Base-by-base conservation (phyloP, 441 rosid genomes). In the Capsella rubella region DNA sequence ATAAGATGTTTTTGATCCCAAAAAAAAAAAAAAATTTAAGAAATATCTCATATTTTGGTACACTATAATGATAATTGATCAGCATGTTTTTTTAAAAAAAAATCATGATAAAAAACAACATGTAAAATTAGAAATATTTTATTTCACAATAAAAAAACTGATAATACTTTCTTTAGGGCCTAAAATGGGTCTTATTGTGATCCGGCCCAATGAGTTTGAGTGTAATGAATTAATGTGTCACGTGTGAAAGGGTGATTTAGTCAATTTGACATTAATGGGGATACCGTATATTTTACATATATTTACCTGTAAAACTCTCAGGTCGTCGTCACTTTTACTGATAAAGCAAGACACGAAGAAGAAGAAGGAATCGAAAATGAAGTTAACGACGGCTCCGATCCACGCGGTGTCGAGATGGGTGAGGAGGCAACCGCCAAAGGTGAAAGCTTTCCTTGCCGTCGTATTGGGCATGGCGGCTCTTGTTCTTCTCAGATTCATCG, bases 391-490 rank as follows among this genome's bases (percentile, higher is more conserved):
- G 58, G 78, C 8, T 73, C 85, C 78, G 75, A 89, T 94, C 85
- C 86, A 86, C 76, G 89, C 82, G 66, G 81, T 89, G 54, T 78
- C 84, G 52, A 78, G 87, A 80, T 91, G 99, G 99, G 88, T 90
- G 56, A 82, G 87, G 69, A 88, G 92, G 31, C 97, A 94, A 73
- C 97, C 97, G 3, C 96, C 97, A 27, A 94, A 94, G 82, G 95
- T 92, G 71, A 94, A 94, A 81, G 92, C 87, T 28, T 94, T 92
- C 78, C 74, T 94, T 59, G 95, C 94, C n/a, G 97, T 94, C 54
- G 88, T 92, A 4, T 72, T 90, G 6, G 99, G 97, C 69, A 89
- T 94, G 92, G 84, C 90, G 12, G 88, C 97, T 5, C 84, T 94
- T 18, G 96, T 87, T 13, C 69, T 90, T 27, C 97, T 94, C 78